Evolutionary conservation across 495 filamentous ascomycete species (phyloP).

Genomic region (Trichoderma virens): DNA sequence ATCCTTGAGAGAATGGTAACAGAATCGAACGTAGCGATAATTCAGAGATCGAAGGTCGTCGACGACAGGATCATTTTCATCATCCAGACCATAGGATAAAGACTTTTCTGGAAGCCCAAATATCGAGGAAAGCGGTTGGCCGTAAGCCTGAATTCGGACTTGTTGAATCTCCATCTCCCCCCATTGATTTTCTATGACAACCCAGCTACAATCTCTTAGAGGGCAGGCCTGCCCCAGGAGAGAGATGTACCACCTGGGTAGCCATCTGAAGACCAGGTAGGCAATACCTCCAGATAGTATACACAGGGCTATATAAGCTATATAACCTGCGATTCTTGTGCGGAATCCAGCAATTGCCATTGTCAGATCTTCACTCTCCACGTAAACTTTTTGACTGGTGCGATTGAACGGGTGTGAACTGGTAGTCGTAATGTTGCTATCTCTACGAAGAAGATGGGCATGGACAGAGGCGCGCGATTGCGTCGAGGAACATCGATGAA

Average conservation of each 20-base stretch:
- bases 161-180: slow-evolving; percentile 72
- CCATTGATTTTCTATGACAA: slow-evolving; percentile 96
- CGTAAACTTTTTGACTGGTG: slow-evolving; percentile 81
- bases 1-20: slow-evolving; percentile 79
- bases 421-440: slow-evolving; percentile 51
- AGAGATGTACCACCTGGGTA: slow-evolving; percentile 76
- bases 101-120: slow-evolving; percentile 62
- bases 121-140: slow-evolving; percentile 74
- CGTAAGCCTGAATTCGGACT: slow-evolving; percentile 61
- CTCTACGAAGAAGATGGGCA: slow-evolving; percentile 60
- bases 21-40: slow-evolving; percentile 91
- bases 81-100: slow-evolving; percentile 53
- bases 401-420: slow-evolving; percentile 54
- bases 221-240: slow-evolving; percentile 61
- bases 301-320: slow-evolving; percentile 62
- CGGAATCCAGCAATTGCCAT: slow-evolving; percentile 87
- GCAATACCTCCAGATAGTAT: slow-evolving; percentile 63
- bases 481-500: slow-evolving; percentile 34
- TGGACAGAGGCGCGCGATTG: slow-evolving; percentile 53
- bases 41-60: slow-evolving; percentile 64
- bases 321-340: slow-evolving; percentile 60
- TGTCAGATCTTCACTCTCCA: slow-evolving; percentile 86
- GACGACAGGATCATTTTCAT: slow-evolving; percentile 79
- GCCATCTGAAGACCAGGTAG: slow-evolving; percentile 81
- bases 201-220: slow-evolving; percentile 73